Conservation (phyloP, 495 filamentous ascomycete species). For the Neurospora sp. region DNA sequence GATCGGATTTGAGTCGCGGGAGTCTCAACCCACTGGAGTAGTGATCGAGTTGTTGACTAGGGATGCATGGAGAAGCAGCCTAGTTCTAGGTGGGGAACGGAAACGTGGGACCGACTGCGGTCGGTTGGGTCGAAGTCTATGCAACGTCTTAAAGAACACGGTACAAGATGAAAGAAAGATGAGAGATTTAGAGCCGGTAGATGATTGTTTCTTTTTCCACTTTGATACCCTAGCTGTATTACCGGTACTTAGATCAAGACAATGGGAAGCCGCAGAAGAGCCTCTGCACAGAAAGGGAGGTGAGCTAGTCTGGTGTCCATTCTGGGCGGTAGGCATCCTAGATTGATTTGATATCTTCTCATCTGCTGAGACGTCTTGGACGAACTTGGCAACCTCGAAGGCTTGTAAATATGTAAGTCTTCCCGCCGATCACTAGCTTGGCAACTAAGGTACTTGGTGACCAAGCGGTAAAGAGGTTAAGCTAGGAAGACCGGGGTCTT, state of each 20-base stretch:
- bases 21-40: constrained; percentile 4
- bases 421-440: constrained; percentile 17
- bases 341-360: constrained; percentile 7
- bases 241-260: neutral
- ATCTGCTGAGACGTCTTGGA: constrained; percentile 11
- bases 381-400: constrained; percentile 15
- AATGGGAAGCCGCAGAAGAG: constrained; percentile 19
- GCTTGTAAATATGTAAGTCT: constrained; percentile 13
- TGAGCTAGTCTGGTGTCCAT: constrained; percentile 12
- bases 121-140: constrained; percentile 3
- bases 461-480: constrained; percentile 11
- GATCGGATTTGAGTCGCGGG: constrained; percentile 8
- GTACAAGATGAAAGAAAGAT: neutral
- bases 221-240: neutral
- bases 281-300: constrained; percentile 16
- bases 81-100: constrained; percentile 3
- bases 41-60: neutral
- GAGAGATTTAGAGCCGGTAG: neutral
- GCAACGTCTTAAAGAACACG: neutral
- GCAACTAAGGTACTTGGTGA: neutral
- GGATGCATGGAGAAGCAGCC: constrained; percentile 7
- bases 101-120: constrained; percentile 5
- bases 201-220: neutral
- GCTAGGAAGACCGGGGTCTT: constrained; percentile 15
- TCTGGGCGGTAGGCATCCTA: constrained; percentile 19